phyloP scores from a whole-genome alignment of 176 grass and related monocot genomes.

The Puya raimondii region DNA sequence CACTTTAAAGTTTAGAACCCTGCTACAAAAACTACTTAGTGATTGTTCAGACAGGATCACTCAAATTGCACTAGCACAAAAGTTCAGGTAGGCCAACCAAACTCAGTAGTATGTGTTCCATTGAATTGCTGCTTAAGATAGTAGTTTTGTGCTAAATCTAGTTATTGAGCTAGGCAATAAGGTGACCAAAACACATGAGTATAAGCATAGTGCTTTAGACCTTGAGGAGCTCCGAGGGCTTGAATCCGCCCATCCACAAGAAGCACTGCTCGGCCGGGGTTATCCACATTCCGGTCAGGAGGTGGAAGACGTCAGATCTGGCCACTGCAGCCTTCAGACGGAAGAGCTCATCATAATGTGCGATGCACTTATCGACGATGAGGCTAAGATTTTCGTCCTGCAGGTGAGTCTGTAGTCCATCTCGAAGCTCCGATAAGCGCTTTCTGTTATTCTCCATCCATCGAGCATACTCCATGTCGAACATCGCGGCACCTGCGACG shows the following conservation, averaged over 20 bases:
- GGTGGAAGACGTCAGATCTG: constrained; percentile 76
- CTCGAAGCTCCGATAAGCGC: constrained; percentile 45
- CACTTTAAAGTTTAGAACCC: too few species aligned
- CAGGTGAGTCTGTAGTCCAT: constrained; percentile 59
- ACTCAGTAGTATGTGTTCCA: too few species aligned
- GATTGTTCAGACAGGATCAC: too few species aligned
- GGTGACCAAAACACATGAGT: too few species aligned
- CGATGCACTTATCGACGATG: constrained; percentile 67
- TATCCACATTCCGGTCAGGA: constrained; percentile 75
- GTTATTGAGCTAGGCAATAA: too few species aligned
- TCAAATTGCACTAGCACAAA: too few species aligned
- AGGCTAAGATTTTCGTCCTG: constrained; percentile 49
- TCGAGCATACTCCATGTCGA: constrained; percentile 83
- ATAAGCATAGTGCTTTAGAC: constrained; percentile 13
- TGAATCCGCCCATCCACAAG: constrained; percentile 97
- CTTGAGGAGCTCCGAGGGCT: constrained; percentile 87
- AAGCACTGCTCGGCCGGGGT: constrained; percentile 84
- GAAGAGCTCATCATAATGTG: constrained; percentile 89
- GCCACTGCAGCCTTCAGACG: constrained; percentile 63
- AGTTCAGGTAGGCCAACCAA: too few species aligned
- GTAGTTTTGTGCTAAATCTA: too few species aligned
- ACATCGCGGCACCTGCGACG: constrained; percentile 59
- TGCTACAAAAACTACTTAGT: too few species aligned
- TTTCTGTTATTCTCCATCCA: constrained; percentile 84
- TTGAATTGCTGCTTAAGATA: too few species aligned